These are phyloP conservation scores for Raphidocelis subcapitata DNA, from an alignment of 139 green algal genomes.

Conservation along the genomic window DNA sequence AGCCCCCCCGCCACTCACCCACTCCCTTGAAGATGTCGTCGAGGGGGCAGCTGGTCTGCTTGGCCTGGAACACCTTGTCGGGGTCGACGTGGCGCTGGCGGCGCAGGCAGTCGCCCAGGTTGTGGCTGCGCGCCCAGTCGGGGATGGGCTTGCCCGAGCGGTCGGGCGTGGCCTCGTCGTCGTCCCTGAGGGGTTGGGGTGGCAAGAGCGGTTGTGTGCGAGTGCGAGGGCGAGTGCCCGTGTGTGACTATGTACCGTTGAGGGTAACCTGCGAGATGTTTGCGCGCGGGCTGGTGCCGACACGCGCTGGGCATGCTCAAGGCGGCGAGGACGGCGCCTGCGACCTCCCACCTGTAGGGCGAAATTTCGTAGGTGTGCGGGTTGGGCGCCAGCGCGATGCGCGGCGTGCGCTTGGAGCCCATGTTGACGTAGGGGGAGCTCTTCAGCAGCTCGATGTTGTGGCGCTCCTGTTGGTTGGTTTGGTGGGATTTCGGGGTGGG, in stretches of 20 bases:
- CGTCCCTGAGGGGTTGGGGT: slow-evolving; percentile 37
- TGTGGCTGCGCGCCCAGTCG: slow-evolving; percentile 56
- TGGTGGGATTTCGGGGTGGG: too few species aligned
- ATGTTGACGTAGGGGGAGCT: slow-evolving; percentile 50
- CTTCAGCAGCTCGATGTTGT: slow-evolving; percentile 41
- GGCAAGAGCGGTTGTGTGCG: background rate
- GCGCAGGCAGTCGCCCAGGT: slow-evolving; percentile 47
- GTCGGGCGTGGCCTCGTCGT: slow-evolving; percentile 32
- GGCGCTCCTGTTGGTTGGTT: slow-evolving; percentile 29
- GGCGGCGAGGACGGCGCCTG: background rate
- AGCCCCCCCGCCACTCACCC: background rate
- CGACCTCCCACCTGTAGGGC: slow-evolving; percentile 64
- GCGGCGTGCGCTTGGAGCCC: slow-evolving; percentile 41
- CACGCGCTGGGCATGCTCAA: too few species aligned
- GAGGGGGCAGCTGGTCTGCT: slow-evolving; percentile 68
- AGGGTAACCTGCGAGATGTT: background rate
- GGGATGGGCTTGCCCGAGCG: slow-evolving; percentile 65
- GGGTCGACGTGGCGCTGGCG: slow-evolving; percentile 60
- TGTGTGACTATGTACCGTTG: background rate
- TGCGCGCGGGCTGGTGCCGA: too few species aligned
- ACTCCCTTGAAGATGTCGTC: slow-evolving; percentile 63
- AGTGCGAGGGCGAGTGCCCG: background rate
- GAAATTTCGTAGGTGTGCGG: slow-evolving; percentile 71
- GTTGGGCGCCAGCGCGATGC: background rate
- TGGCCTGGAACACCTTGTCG: slow-evolving; percentile 67